Evolutionary conservation across 768 basidiomycete species (phyloP).

Genomic region (Tulasnella sp.): DNA sequence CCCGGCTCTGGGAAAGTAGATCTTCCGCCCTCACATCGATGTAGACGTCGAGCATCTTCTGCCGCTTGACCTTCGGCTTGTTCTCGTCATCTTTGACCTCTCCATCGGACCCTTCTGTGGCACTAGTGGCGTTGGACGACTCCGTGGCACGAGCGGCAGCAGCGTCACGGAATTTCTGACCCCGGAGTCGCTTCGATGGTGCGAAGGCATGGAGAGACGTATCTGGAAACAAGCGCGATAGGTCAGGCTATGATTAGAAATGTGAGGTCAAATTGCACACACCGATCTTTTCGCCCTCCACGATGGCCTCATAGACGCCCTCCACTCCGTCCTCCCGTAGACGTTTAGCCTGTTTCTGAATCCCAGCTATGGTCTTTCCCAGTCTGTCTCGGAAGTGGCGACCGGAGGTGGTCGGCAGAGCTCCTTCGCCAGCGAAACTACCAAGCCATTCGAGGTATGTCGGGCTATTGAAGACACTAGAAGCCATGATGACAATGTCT

Average conservation of each 20-base stretch:
- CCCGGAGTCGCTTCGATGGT: conserved; percentile 56
- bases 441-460: conserved; percentile 71
- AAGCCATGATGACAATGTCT: conserved; percentile 78
- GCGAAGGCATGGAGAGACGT: conserved; percentile 21
- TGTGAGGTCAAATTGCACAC: conserved; percentile 20
- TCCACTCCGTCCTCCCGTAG: conserved; percentile 54
- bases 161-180: conserved; percentile 55
- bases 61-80: conserved; percentile 16
- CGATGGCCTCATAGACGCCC: conserved; percentile 54
- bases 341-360: conserved; percentile 57
- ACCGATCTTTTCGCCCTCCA: conserved; percentile 52
- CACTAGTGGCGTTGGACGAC: conserved; percentile 7
- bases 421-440: conserved; percentile 53
- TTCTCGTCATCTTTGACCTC: conserved; percentile 11
- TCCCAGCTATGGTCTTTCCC: conserved; percentile 44
- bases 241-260: not conserved
- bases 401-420: conserved; percentile 58
- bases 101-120: not conserved
- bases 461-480: conserved; percentile 70
- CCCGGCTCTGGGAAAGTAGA: not conserved
- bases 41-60: conserved; percentile 21
- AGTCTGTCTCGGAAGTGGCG: conserved; percentile 84
- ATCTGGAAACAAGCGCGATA: not conserved
- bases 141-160: conserved; percentile 31
- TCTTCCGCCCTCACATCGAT: conserved; percentile 9